These are phyloP conservation scores for Ramaria rubella DNA, from an alignment of 768 basidiomycete genomes.

Conservation along the genomic window DNA sequence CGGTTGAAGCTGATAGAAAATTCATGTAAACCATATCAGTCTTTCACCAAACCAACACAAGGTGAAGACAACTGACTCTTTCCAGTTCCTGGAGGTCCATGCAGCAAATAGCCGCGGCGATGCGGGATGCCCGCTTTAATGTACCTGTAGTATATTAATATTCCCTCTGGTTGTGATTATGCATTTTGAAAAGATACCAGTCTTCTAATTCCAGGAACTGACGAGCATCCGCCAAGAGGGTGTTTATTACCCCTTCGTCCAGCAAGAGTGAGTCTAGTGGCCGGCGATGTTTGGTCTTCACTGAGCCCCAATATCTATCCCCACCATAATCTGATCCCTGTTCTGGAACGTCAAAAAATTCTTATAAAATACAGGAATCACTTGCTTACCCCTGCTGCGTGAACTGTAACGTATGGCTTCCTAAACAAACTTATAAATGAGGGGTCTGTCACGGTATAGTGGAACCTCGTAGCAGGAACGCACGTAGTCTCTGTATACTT, in stretches of 20 bases:
- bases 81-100: slow-evolving; percentile 57
- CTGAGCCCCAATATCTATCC: slow-evolving; percentile 27
- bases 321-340: not conserved
- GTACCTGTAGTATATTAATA: not conserved
- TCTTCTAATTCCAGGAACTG: slow-evolving; percentile 48
- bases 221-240: slow-evolving; percentile 42
- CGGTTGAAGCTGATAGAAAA: slow-evolving; percentile 25
- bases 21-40: not conserved
- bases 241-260: slow-evolving; percentile 39
- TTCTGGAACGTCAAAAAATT: not conserved
- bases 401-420: slow-evolving; percentile 33
- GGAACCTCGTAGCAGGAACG: too few species aligned
- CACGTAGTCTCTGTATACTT: slow-evolving; percentile 35
- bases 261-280: slow-evolving; percentile 50
- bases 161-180: not conserved
- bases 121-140: slow-evolving; percentile 50
- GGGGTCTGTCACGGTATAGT: not conserved
- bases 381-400: not conserved
- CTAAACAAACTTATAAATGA: not conserved
- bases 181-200: slow-evolving; percentile 37
- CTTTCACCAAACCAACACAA: not conserved
- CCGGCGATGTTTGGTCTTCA: slow-evolving; percentile 41
- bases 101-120: slow-evolving; percentile 48
- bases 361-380: not conserved
- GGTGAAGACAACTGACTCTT: slow-evolving; percentile 37